Conservation (phyloP, 192 early-diverging fungal genomes). For the Podila clonocystis region DNA sequence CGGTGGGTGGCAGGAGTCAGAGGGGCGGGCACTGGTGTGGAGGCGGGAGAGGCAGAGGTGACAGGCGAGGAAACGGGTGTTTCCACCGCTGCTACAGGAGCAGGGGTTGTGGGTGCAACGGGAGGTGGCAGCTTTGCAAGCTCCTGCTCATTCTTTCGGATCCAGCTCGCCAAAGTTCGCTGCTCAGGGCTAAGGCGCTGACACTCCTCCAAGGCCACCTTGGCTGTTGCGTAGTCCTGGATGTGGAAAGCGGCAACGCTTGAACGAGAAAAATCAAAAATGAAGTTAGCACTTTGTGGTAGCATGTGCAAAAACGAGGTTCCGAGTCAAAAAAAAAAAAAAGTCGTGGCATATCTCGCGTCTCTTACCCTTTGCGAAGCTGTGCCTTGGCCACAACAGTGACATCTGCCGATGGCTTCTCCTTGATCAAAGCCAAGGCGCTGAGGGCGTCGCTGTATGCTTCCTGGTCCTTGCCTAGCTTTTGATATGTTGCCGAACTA, state of each 20-base stretch:
- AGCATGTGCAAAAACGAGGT: not conserved
- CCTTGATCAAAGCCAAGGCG: conserved; percentile 65
- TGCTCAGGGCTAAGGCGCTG: conserved; percentile 56
- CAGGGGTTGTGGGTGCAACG: not conserved
- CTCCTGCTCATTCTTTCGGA: conserved; percentile 65
- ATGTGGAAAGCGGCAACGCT: conserved; percentile 66
- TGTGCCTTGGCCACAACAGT: conserved; percentile 73
- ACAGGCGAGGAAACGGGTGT: conserved; percentile 17
- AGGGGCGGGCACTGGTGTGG: conserved; percentile 21
- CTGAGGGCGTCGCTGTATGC: conserved; percentile 74
- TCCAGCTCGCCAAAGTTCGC: conserved; percentile 61
- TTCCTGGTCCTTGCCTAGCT: conserved; percentile 66
- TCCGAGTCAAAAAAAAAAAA: not conserved
- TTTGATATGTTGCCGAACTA: conserved; percentile 70
- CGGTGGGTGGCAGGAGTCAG: conserved; percentile 32
- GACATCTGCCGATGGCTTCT: conserved; percentile 52
- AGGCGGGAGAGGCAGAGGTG: conserved; percentile 5
- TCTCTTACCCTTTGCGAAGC: conserved; percentile 64
- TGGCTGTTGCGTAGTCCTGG: conserved; percentile 68
- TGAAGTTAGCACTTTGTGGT: not conserved
- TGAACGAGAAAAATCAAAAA: not conserved
- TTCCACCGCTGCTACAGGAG: not conserved
- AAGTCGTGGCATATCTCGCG: not conserved
- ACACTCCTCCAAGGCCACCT: conserved; percentile 57
- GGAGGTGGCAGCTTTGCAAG: conserved; percentile 55